Percentiles rank a stretch among this genome's conserved stretches.
Evolutionary conservation across 164 flowering plant species (phyloP).

Genomic region (Saururus chinensis): DNA sequence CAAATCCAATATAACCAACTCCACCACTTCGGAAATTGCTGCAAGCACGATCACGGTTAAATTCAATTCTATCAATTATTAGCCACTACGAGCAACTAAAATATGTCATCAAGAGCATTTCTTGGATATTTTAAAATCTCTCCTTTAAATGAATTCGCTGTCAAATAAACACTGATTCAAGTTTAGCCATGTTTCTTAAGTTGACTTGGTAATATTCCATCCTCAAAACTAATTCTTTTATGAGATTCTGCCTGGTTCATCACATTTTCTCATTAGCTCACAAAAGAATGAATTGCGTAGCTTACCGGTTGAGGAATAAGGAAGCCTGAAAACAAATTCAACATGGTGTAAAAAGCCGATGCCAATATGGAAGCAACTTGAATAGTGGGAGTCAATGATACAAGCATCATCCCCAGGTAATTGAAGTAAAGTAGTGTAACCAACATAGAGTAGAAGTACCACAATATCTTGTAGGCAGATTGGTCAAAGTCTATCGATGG

Average conservation of each 20-base stretch:
- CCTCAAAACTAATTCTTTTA: no score
- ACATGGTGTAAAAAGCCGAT: constrained; percentile 24
- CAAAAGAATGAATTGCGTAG: no score
- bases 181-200: no score
- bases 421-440: constrained; percentile 23
- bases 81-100: no score
- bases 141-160: no score
- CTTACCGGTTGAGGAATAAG: constrained; percentile 42
- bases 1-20: constrained; percentile 32
- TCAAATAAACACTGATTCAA: no score
- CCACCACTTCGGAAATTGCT: constrained; percentile 59
- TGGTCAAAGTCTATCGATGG: constrained; percentile 26
- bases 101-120: no score
- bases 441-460: constrained; percentile 28
- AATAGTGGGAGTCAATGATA: constrained; percentile 23
- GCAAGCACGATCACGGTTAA: constrained; percentile 6
- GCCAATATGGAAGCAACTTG: constrained; percentile 27
- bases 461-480: constrained; percentile 28
- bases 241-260: no score
- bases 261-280: no score
- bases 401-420: constrained; percentile 33
- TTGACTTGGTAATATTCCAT: no score
- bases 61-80: no score
- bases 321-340: constrained; percentile 41
- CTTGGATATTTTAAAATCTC: no score